Evolutionary conservation across 352 stramenopile genomes (phyloP), one percentile per base, ranked within the genome.

Genomic region (Globisporangium ultimum): DNA sequence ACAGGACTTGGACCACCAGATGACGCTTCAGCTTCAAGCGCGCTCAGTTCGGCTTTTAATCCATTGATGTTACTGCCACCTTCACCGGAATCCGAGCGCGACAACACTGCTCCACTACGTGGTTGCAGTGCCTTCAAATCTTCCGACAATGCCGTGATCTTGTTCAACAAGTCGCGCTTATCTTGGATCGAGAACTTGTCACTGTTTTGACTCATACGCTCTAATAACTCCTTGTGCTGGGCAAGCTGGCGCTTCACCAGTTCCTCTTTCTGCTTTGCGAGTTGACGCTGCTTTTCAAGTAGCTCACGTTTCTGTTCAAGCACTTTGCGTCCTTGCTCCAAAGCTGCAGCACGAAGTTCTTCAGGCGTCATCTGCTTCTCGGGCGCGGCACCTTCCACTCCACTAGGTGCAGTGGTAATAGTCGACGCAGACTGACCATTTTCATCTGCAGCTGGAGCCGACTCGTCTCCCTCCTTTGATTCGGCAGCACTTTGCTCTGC

Each of bases 241-340:
- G 76, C 70, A 24, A 95, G 58, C 63, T 95, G 86, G 2, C 82
- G 84, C 67, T 89, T 88, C 28, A 95, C 75, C 53, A 95, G 59
- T 43, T 74, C 80, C 45, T 95, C 83, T 38, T 92, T 91, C 60
- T 95, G 86, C 54, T 92, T 91, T 68, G 84, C 88, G 14, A 95
- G 63, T 45, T 81, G 71, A 18, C 80, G 82, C 60, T 95, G 83
- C 65, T 95, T 92, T 50, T 93, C 86, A 18, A 95, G 59, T 46
- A 95, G 48, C 61, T 93, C 84, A n/a, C 86, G 80, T 68, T 95
- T 95, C 60, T 93, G 72, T 60, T 95, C 84, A 38, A 95, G 58
- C 40, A 95, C 81, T 40, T 88, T 84, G 2, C 84, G 81, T 34
- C 85, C 85, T 53, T 92, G 88, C 36, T 95, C 83, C 55, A 92